Conservation (phyloP, 1,139 yeast genomes). For the Protomyces inouyei region DNA sequence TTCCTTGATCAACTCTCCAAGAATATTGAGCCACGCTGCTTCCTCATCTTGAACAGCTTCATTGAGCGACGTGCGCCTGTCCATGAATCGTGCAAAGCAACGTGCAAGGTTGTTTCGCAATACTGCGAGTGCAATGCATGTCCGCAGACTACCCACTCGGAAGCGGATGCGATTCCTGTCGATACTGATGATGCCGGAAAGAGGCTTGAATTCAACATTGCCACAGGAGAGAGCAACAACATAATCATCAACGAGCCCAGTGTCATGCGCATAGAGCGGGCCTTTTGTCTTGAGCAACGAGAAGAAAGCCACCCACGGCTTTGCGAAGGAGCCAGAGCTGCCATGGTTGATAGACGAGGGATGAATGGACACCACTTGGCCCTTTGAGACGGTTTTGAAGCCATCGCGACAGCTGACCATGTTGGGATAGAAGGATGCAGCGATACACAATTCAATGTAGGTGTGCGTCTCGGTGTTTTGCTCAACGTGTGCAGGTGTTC, state of each 20-base stretch:
- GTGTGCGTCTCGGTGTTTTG: conserved; percentile 3
- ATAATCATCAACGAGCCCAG: conserved; percentile 23
- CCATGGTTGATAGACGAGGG: conserved; percentile 12
- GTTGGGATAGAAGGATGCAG: conserved; percentile 27
- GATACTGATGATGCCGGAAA: conserved; percentile 17
- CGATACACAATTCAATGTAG: conserved; percentile 12
- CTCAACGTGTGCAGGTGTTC: conserved; percentile 8
- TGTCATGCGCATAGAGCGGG: conserved; percentile 21
- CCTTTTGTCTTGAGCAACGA: conserved; percentile 17
- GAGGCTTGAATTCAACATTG: conserved; percentile 6
- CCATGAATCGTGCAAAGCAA: conserved; percentile 17
- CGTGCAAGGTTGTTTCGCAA: conserved; percentile 9
- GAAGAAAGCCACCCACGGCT: conserved; percentile 13
- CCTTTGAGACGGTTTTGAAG: conserved; percentile 16
- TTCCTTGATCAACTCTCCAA: conserved; percentile 1
- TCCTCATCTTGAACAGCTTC: not conserved
- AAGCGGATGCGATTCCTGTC: conserved; percentile 12
- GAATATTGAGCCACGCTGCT: conserved; percentile 10
- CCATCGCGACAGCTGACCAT: conserved; percentile 18
- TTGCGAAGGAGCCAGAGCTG: not conserved
- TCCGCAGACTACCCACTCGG: conserved; percentile 7
- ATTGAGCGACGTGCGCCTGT: not conserved
- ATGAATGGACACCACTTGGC: conserved; percentile 16
- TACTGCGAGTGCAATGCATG: conserved; percentile 11
- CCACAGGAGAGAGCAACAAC: conserved; percentile 24